Conservation (phyloP, 2,329 filamentous ascomycete genomes). For the Apiospora kogelbergensis region DNA sequence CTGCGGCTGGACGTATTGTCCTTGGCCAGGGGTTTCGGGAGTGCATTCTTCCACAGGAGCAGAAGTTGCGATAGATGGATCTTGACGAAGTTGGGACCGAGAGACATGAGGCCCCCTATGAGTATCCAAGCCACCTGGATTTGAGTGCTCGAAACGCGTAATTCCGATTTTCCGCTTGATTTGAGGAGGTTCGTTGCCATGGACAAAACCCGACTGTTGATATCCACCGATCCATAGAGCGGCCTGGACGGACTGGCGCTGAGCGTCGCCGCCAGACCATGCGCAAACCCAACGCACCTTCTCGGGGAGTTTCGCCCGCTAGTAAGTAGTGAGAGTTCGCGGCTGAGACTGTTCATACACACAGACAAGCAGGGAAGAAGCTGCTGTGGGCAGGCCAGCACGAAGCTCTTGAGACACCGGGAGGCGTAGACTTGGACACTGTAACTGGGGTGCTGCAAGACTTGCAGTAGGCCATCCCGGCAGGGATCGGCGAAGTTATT, state of each 20-base stretch:
- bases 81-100: slow-evolving; percentile 97
- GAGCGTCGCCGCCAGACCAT: slow-evolving; percentile 85
- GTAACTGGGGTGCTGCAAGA: slow-evolving; percentile 92
- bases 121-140: slow-evolving; percentile 98
- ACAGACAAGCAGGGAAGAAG: slow-evolving; percentile 88
- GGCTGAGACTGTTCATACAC: slow-evolving; percentile 91
- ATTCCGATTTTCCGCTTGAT: slow-evolving; percentile 84
- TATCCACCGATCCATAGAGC: slow-evolving; percentile 90
- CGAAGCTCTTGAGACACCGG: slow-evolving; percentile 81
- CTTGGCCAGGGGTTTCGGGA: slow-evolving; percentile 90
- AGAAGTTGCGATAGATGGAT: slow-evolving; percentile 94
- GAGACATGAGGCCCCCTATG: slow-evolving; percentile 92
- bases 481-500: slow-evolving; percentile 78
- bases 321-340: slow-evolving; percentile 78
- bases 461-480: slow-evolving; percentile 83
- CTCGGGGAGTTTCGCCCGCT: slow-evolving; percentile 76
- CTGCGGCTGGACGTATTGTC: slow-evolving; percentile 85
- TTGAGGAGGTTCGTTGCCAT: slow-evolving; percentile 93
- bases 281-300: slow-evolving; percentile 85
- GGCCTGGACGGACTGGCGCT: slow-evolving; percentile 88
- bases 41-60: slow-evolving; percentile 93
- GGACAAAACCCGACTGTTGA: slow-evolving; percentile 86
- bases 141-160: slow-evolving; percentile 88
- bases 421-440: slow-evolving; percentile 91
- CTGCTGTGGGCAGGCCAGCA: slow-evolving; percentile 88